Evolutionary conservation across 805 yeast species (phyloP).

Genomic region (Suhomyces prunicola): DNA sequence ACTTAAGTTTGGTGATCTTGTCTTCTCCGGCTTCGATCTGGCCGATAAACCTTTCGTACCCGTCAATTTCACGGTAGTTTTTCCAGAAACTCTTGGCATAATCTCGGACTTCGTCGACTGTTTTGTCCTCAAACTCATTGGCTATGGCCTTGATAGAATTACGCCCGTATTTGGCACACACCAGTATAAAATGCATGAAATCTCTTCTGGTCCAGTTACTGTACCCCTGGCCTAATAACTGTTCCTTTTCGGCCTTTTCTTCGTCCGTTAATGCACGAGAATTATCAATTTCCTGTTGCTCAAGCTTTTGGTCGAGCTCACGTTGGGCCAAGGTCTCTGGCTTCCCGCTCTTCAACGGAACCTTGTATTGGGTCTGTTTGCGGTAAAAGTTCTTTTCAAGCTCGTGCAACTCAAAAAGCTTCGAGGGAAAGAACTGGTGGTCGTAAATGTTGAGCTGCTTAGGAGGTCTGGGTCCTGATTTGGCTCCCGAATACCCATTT

Average conservation of each 20-base stretch:
- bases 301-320: constrained; percentile 48
- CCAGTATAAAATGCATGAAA: constrained; percentile 73
- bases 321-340: constrained; percentile 30
- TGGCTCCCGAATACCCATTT: constrained; percentile 30
- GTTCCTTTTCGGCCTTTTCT: constrained; percentile 62
- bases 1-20: constrained; percentile 55
- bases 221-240: constrained; percentile 64
- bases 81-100: constrained; percentile 84
- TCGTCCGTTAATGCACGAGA: constrained; percentile 82
- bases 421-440: constrained; percentile 86
- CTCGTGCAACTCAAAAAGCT: constrained; percentile 71
- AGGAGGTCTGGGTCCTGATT: constrained; percentile 76
- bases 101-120: constrained; percentile 71
- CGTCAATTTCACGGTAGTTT: constrained; percentile 75
- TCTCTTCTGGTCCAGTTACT: constrained; percentile 85
- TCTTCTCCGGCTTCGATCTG: constrained; percentile 92
- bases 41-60: constrained; percentile 75
- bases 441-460: constrained; percentile 79
- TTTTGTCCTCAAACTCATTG: constrained; percentile 76
- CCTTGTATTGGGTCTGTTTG: constrained; percentile 61
- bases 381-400: constrained; percentile 76
- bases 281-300: constrained; percentile 70
- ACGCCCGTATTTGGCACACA: constrained; percentile 78
- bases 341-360: constrained; percentile 59
- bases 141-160: constrained; percentile 69